Base-by-base conservation (phyloP, 345 rosid species). In the Schrenkiella parvula region DNA sequence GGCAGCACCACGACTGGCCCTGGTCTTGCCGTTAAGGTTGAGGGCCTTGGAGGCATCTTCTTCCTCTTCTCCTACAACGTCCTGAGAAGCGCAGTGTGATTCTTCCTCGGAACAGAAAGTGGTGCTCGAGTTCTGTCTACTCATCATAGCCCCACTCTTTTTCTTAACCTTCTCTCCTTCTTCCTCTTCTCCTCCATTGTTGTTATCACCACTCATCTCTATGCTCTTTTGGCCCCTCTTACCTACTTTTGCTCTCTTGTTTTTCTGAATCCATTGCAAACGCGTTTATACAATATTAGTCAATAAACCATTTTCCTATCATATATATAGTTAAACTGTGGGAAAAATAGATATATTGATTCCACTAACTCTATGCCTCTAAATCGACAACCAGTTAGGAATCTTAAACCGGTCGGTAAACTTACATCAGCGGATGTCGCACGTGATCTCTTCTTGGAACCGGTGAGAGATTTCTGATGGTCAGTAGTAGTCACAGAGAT, bases 1-100 rank as follows among this genome's bases (percentile, higher is more conserved):
- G 26, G 93, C 97, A 0, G 92, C 82, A 10, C 93, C 96, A 26
- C 90, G 85, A 43, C 86, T 82, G 25, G 98, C 96, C 70, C 92
- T 86, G 18, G 88, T 79, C 75, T 89, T 89, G 44, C 93, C 89
- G 48, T 76, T 85, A 25, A 74, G 82, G 78, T 85, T 86, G 18
- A 80, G 80, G 14, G 82, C 81, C 25, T 67, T 19, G 1, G 70
- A 48, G 44, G 69, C 86, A 60, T 80, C 85, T 11, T 82, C 71
- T 8, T 75, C 79, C 44, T 78, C 82, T 29, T 85, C 85, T 53
- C 60, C 80, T 29, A 17, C 72, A 29, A 41, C 44, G 1, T 75
- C 85, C 50, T 57, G 83, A 59, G 82, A 81, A 32, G 70, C 65
- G 7, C 62, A 84, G 57, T 73, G 80, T 22, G 88, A 82, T 34